Evolutionary conservation across 1,284 basidiomycete genomes (phyloP).

Genomic region (Trichosporon sp.): DNA sequence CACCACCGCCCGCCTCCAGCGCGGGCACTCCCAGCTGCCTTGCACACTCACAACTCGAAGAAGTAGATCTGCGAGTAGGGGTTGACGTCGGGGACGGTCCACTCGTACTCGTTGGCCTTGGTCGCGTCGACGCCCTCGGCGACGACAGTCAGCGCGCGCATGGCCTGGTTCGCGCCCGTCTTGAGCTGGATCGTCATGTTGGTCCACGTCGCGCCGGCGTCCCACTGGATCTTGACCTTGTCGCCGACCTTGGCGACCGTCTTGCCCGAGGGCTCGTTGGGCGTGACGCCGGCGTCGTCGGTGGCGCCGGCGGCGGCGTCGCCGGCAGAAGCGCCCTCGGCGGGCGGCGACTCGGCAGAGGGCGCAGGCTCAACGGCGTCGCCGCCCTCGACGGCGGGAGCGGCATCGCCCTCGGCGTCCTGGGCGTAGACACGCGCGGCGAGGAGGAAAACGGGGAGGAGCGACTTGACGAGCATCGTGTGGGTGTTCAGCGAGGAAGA

Average conservation of each 20-base stretch:
- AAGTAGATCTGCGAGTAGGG: conserved; percentile 51
- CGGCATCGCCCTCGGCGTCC: neutral
- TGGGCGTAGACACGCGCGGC: neutral
- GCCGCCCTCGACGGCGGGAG: neutral
- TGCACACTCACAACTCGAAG: conserved; percentile 41
- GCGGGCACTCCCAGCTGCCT: too few relatives aligned
- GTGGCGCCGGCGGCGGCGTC: neutral
- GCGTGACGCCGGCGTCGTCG: conserved; percentile 38
- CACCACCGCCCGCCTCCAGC: too few relatives aligned
- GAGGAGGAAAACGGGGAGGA: neutral
- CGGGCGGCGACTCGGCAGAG: neutral
- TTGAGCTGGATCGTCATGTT: conserved; percentile 46
- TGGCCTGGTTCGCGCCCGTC: conserved; percentile 44
- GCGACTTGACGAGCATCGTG: neutral
- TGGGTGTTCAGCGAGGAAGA: neutral
- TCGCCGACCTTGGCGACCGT: conserved; percentile 43
- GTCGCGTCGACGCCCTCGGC: conserved; percentile 41
- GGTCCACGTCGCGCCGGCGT: conserved; percentile 47
- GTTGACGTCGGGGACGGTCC: conserved; percentile 42
- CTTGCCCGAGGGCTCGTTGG: conserved; percentile 40
- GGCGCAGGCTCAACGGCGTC: neutral
- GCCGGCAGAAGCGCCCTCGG: neutral
- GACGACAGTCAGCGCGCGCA: conserved; percentile 28
- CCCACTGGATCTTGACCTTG: conserved; percentile 42
- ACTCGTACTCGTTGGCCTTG: conserved; percentile 22